Percentiles rank a stretch among this genome's conserved stretches.
These are phyloP conservation scores for Cryomyces minteri DNA, from an alignment of 495 filamentous ascomycete genomes.

Conservation along the genomic window DNA sequence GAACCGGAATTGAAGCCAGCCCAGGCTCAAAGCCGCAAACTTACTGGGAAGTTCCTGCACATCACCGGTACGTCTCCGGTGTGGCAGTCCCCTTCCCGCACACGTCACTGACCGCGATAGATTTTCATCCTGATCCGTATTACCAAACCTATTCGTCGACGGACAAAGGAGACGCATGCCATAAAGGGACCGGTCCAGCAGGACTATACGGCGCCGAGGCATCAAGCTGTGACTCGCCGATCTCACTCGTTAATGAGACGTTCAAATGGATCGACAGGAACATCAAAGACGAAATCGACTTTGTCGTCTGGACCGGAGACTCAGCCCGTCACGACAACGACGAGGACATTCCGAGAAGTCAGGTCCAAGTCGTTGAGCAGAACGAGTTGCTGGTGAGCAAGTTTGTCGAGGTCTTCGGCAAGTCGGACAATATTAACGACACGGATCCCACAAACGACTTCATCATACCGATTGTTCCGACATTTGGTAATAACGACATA, in stretches of 20 bases:
- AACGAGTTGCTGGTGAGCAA: constrained; percentile 60
- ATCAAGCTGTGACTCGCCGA: constrained; percentile 72
- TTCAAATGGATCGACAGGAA: constrained; percentile 84
- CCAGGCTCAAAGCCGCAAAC: constrained; percentile 11
- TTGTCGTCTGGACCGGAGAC: constrained; percentile 95
- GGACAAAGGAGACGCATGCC: constrained; percentile 50
- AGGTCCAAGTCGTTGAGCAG: constrained; percentile 50
- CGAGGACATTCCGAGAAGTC: constrained; percentile 56
- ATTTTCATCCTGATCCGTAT: constrained; percentile 76
- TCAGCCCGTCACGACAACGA: constrained; percentile 92
- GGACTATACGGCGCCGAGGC: constrained; percentile 71
- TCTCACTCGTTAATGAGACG: constrained; percentile 66
- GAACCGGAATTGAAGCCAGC: no score
- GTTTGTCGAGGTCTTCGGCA: constrained; percentile 56
- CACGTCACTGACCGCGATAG: constrained; percentile 22
- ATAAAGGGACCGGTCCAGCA: constrained; percentile 56
- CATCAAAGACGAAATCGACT: constrained; percentile 71
- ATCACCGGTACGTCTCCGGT: constrained; percentile 53
- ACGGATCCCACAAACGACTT: constrained; percentile 36
- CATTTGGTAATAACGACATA: constrained; percentile 92
- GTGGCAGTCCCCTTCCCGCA: not conserved
- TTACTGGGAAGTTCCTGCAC: constrained; percentile 79
- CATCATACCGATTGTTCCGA: constrained; percentile 68
- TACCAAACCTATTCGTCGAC: constrained; percentile 64
- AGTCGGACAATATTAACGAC: constrained; percentile 23